Conservation (phyloP, 1,284 basidiomycete genomes). For the Heliocybe sulcata region DNA sequence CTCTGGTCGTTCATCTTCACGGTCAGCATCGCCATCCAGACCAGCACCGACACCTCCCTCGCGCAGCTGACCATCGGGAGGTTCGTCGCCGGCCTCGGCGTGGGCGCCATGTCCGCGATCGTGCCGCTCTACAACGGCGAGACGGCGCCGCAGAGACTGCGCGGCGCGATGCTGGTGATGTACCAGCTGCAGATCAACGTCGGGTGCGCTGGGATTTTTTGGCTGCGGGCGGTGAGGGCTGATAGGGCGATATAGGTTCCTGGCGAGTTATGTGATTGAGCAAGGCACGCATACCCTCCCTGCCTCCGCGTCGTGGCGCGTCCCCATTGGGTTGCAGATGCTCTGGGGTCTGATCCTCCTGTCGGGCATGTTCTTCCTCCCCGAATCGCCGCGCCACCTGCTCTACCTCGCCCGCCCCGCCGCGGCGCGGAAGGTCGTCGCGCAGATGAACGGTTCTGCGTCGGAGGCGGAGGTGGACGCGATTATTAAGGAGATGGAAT, state of each 20-base stretch:
- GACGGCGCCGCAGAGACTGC: conserved; percentile 68
- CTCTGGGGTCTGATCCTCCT: conserved; percentile 61
- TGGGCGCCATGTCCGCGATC: conserved; percentile 56
- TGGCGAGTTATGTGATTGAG: conserved; percentile 48
- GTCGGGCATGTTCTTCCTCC: conserved; percentile 67
- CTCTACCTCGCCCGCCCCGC: conserved; percentile 42
- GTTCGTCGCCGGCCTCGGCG: conserved; percentile 67
- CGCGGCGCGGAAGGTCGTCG: conserved; percentile 55
- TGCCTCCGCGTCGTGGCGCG: conserved; percentile 63
- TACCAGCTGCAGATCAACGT: conserved; percentile 74
- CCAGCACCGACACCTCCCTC: conserved; percentile 50
- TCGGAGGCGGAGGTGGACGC: conserved; percentile 57
- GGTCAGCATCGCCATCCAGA: conserved; percentile 64
- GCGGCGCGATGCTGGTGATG: conserved; percentile 66
- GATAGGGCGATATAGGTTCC: not conserved
- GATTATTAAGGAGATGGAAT: conserved; percentile 60
- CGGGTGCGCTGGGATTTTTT: no score
- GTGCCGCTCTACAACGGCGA: conserved; percentile 77
- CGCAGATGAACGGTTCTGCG: conserved; percentile 56
- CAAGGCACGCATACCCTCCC: conserved; percentile 54
- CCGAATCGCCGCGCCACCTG: conserved; percentile 72
- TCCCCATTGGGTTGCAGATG: conserved; percentile 63
- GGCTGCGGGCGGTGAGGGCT: no score
- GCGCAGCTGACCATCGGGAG: conserved; percentile 65
- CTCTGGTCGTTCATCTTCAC: conserved; percentile 77